Evolutionary conservation across 306 rosid genomes (phyloP).

Genomic region (Pterocarpus santalinus): DNA sequence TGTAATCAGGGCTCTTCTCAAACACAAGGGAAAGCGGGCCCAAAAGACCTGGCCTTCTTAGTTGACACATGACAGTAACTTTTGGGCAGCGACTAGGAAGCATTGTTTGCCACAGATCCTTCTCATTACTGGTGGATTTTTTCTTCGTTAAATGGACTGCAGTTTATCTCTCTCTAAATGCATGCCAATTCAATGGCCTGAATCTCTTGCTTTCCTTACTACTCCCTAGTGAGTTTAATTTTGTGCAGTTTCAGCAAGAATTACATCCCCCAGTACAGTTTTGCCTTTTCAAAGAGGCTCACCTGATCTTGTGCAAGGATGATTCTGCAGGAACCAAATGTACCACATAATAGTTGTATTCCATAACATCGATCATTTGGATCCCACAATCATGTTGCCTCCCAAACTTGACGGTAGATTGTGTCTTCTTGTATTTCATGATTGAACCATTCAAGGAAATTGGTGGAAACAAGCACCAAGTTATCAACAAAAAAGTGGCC

Average conservation of each 20-base stretch:
- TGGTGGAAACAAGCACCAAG: constrained; percentile 39
- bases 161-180: too few relatives aligned
- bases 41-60: not conserved
- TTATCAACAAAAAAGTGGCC: constrained; percentile 30
- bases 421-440: constrained; percentile 9
- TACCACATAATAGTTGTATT: not conserved
- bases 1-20: not conserved
- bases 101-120: not conserved
- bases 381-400: constrained; percentile 53
- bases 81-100: not conserved
- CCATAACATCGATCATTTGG: not conserved
- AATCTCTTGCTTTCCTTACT: not conserved
- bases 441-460: constrained; percentile 21
- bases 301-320: not conserved
- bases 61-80: not conserved
- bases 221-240: too few relatives aligned
- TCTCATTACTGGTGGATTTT: not conserved
- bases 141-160: not conserved
- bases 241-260: too few relatives aligned
- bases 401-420: constrained; percentile 49
- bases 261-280: not conserved
- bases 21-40: constrained; percentile 26
- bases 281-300: not conserved
- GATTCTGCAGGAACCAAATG: constrained; percentile 4
- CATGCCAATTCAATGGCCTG: not conserved